Conservation (phyloP, 148 eudicot species). For the Gaultheria prostrata region DNA sequence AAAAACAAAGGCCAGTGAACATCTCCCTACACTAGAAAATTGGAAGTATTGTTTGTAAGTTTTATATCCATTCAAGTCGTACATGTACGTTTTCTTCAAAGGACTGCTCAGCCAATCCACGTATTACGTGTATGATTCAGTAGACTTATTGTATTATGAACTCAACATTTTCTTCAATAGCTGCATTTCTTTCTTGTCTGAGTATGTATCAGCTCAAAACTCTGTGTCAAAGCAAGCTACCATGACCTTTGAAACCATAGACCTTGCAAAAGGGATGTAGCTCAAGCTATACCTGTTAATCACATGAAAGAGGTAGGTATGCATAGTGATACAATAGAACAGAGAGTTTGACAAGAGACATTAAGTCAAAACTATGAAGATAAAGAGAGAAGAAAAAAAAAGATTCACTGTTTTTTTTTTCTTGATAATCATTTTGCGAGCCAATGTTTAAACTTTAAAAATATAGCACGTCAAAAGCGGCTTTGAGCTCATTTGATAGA, state of each 20-base stretch:
- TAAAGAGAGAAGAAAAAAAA: neutral
- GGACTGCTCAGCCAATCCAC: neutral
- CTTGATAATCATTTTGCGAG: neutral
- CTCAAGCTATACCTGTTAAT: constrained; percentile 88
- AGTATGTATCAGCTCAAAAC: constrained; percentile 38
- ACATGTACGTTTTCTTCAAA: neutral
- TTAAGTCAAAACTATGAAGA: neutral
- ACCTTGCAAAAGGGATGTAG: constrained; percentile 90
- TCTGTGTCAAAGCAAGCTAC: constrained; percentile 87
- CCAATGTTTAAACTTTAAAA: neutral
- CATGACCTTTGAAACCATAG: constrained; percentile 76
- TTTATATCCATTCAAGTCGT: neutral
- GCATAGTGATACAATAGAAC: neutral
- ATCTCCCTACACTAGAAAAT: neutral
- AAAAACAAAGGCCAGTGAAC: neutral
- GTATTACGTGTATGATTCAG: neutral
- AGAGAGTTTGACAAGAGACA: neutral
- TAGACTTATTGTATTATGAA: neutral
- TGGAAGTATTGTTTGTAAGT: neutral
- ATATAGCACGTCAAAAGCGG: neutral
- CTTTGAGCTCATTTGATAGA: neutral
- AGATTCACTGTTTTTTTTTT: neutral
- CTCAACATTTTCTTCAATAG: neutral
- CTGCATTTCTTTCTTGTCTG: neutral
- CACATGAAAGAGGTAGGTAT: neutral